phyloP scores from a whole-genome alignment of 2,329 filamentous ascomycete genomes.

The Fusarium foetens region DNA sequence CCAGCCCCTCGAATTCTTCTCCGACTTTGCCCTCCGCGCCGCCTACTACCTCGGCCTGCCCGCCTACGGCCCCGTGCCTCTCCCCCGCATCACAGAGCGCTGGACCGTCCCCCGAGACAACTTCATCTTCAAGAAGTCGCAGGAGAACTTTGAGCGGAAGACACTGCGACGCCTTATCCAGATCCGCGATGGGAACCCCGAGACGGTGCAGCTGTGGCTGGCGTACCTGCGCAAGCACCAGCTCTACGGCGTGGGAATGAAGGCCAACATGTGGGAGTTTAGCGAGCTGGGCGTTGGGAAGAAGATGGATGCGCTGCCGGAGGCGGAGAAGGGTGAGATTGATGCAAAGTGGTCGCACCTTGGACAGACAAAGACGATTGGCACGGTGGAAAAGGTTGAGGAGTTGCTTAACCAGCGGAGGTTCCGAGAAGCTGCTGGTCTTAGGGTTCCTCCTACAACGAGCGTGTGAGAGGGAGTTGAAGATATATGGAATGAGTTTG shows the following conservation, averaged over 20 bases:
- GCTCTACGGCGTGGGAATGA: slow-evolving; percentile 98
- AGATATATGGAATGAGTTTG: background rate
- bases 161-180: slow-evolving; percentile 88
- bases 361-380: slow-evolving; percentile 61
- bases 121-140: slow-evolving; percentile 96
- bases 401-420: slow-evolving; percentile 65
- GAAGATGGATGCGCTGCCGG: slow-evolving; percentile 38
- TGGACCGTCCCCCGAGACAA: slow-evolving; percentile 92
- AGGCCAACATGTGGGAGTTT: slow-evolving; percentile 96
- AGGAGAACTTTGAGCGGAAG: slow-evolving; percentile 97
- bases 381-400: slow-evolving; percentile 65
- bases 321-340: slow-evolving; percentile 48
- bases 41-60: slow-evolving; percentile 93
- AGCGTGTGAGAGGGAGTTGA: slow-evolving; percentile 12
- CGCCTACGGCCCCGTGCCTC: slow-evolving; percentile 83
- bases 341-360: slow-evolving; percentile 66
- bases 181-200: slow-evolving; percentile 89
- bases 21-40: slow-evolving; percentile 92
- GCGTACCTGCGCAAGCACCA: slow-evolving; percentile 92
- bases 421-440: slow-evolving; percentile 53
- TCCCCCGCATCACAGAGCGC: slow-evolving; percentile 87
- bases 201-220: slow-evolving; percentile 90
- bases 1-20: slow-evolving; percentile 91
- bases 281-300: slow-evolving; percentile 68
- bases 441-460: slow-evolving; percentile 42